phyloP scores from a whole-genome alignment of 2,329 filamentous ascomycete species.

The Cephalotrichum gorgonifer region DNA sequence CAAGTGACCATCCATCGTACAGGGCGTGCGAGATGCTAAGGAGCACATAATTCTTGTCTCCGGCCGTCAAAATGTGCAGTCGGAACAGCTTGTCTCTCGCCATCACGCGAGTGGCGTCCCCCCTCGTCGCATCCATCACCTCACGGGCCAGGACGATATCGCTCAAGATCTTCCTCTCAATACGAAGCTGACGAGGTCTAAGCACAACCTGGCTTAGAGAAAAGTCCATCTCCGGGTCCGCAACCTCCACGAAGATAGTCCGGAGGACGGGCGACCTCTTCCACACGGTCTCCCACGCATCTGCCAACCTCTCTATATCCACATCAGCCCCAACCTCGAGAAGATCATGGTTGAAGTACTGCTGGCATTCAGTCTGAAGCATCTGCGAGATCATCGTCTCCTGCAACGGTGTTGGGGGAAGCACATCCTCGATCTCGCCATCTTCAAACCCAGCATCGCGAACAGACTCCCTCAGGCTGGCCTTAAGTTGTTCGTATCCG shows the following conservation, averaged over 20 bases:
- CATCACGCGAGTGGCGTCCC: slow-evolving; percentile 22
- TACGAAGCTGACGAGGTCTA: slow-evolving; percentile 11
- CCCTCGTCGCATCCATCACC: slow-evolving; percentile 25
- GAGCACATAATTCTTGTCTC: slow-evolving; percentile 30
- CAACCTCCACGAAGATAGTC: slow-evolving; percentile 60
- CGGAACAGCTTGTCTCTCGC: slow-evolving; percentile 35
- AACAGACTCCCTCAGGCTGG: slow-evolving; percentile 27
- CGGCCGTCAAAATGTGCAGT: slow-evolving; percentile 28
- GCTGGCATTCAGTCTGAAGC: slow-evolving; percentile 59
- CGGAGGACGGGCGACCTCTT: slow-evolving; percentile 59
- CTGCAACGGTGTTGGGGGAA: slow-evolving; percentile 75
- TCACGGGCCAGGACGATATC: slow-evolving; percentile 21
- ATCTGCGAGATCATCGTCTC: slow-evolving; percentile 81
- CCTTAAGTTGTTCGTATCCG: slow-evolving; percentile 12
- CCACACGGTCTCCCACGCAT: slow-evolving; percentile 54
- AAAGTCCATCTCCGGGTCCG: slow-evolving; percentile 43
- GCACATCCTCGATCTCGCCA: slow-evolving; percentile 39
- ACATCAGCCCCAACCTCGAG: slow-evolving; percentile 46
- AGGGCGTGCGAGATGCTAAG: slow-evolving; percentile 77
- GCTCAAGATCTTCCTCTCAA: slow-evolving; percentile 14
- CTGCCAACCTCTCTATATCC: slow-evolving; percentile 44
- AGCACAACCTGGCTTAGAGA: slow-evolving; percentile 39
- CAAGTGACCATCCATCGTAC: slow-evolving; percentile 82
- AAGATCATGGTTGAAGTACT: slow-evolving; percentile 82
- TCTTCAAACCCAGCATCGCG: slow-evolving; percentile 18